A percentile compares a stretch with the other conserved stretches of the same genome.
Conservation (phyloP, 176 grass and related monocot species). For the Thinopyrum elongatum region DNA sequence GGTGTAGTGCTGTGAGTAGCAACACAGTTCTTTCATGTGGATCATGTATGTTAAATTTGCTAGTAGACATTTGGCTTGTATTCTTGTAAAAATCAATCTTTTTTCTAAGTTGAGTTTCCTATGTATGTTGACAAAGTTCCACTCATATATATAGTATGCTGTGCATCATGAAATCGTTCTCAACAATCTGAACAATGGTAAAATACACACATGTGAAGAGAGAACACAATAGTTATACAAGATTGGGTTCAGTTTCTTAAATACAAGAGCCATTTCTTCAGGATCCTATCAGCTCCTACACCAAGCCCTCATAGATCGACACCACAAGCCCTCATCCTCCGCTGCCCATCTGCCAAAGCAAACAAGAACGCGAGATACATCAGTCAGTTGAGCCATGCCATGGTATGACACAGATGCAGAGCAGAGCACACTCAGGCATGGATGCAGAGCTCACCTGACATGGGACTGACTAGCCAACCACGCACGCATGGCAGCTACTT, state of each 20-base stretch:
- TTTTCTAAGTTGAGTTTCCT: background rate
- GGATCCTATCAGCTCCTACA: constrained; percentile 31
- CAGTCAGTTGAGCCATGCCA: background rate
- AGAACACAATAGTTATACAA: constrained; percentile 32
- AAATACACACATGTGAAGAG: constrained; percentile 33
- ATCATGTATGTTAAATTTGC: too few species aligned
- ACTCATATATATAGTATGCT: background rate
- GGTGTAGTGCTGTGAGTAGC: too few species aligned
- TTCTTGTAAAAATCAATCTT: background rate
- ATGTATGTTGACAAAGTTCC: background rate
- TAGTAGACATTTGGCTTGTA: background rate
- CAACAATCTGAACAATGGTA: constrained; percentile 33
- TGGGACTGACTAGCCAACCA: constrained; percentile 9
- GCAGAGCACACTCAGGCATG: background rate
- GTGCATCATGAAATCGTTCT: constrained; percentile 17
- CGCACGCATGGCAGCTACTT: background rate
- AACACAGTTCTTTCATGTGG: too few species aligned
- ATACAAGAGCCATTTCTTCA: constrained; percentile 32
- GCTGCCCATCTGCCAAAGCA: constrained; percentile 19
- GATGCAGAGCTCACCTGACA: constrained; percentile 16
- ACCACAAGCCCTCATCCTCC: constrained; percentile 18
- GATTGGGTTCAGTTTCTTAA: constrained; percentile 23
- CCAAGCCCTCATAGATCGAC: background rate
- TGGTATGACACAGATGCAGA: background rate
- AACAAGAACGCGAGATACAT: background rate